Evolutionary conservation across 2,329 filamentous ascomycete species (phyloP).

Genomic region (Emmonsia crescens): DNA sequence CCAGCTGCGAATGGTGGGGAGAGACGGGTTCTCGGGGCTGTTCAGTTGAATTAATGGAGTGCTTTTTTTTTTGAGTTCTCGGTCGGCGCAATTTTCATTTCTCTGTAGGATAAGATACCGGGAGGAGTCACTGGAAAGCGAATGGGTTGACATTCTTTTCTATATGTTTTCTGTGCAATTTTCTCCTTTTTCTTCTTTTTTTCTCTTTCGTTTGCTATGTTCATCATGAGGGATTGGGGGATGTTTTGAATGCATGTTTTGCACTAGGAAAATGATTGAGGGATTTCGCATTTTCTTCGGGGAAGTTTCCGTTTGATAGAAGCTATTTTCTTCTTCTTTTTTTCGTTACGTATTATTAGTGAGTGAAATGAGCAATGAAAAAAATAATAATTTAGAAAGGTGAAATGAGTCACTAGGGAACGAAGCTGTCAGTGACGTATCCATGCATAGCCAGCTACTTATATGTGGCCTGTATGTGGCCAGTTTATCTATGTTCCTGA

Average conservation of each 20-base stretch:
- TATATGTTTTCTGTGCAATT: background rate
- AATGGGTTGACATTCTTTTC: background rate
- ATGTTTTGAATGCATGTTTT: background rate
- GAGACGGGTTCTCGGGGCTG: conserved; percentile 3
- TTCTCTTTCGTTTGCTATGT: background rate
- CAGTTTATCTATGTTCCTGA: background rate
- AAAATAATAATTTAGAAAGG: background rate
- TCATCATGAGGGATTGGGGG: background rate
- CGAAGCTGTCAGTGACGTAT: background rate
- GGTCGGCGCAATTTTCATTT: background rate
- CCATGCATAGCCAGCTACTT: background rate
- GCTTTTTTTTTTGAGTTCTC: background rate
- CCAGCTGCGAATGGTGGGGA: background rate
- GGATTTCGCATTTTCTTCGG: background rate
- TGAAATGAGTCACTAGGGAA: background rate
- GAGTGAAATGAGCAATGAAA: background rate
- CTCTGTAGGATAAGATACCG: background rate
- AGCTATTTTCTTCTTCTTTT: conserved; percentile 7
- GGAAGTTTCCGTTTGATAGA: too few relatives aligned
- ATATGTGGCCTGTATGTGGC: background rate
- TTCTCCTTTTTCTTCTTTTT: background rate
- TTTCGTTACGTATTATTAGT: background rate
- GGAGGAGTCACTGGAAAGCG: background rate
- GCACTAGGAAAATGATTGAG: too few relatives aligned
- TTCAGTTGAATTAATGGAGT: conserved; percentile 3